A percentile compares a stretch with the other conserved stretches of the same genome.
These are phyloP conservation scores for Torulaspora maleeae DNA, from an alignment of 805 yeast genomes.

Conservation along the genomic window DNA sequence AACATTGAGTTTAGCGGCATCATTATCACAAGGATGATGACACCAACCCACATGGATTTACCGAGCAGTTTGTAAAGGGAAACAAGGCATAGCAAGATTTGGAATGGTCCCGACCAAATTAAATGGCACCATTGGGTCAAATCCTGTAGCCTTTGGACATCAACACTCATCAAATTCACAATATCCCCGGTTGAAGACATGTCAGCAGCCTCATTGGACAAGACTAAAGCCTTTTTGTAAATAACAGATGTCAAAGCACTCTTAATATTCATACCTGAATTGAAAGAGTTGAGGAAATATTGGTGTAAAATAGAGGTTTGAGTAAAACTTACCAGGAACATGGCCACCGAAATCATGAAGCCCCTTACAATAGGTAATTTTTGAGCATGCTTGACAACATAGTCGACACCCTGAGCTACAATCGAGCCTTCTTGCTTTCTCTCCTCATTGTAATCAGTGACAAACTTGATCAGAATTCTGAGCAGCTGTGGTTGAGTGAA, in stretches of 20 bases:
- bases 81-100: slow-evolving; percentile 66
- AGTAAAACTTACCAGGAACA: slow-evolving; percentile 72
- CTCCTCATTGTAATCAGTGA: slow-evolving; percentile 43
- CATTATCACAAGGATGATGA: slow-evolving; percentile 66
- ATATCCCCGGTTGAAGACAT: slow-evolving; percentile 84
- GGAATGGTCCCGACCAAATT: slow-evolving; percentile 92
- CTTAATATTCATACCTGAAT: slow-evolving; percentile 71
- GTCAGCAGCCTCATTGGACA: slow-evolving; percentile 68
- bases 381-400: slow-evolving; percentile 24
- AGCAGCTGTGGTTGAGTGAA: slow-evolving; percentile 85
- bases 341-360: slow-evolving; percentile 64
- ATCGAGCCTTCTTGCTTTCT: slow-evolving; percentile 13
- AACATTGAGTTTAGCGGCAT: slow-evolving; percentile 73
- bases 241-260: slow-evolving; percentile 63
- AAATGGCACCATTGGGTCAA: slow-evolving; percentile 71
- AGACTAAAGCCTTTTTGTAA: slow-evolving; percentile 60
- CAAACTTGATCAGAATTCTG: slow-evolving; percentile 57
- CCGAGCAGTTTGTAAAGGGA: slow-evolving; percentile 74
- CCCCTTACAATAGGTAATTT: slow-evolving; percentile 67
- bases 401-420: slow-evolving; percentile 1
- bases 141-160: slow-evolving; percentile 83
- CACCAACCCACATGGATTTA: slow-evolving; percentile 95
- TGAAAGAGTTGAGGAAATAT: slow-evolving; percentile 69
- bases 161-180: slow-evolving; percentile 92
- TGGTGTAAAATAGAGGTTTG: slow-evolving; percentile 77